Conservation (phyloP, 1,284 basidiomycete genomes). For the Pascua sp. region DNA sequence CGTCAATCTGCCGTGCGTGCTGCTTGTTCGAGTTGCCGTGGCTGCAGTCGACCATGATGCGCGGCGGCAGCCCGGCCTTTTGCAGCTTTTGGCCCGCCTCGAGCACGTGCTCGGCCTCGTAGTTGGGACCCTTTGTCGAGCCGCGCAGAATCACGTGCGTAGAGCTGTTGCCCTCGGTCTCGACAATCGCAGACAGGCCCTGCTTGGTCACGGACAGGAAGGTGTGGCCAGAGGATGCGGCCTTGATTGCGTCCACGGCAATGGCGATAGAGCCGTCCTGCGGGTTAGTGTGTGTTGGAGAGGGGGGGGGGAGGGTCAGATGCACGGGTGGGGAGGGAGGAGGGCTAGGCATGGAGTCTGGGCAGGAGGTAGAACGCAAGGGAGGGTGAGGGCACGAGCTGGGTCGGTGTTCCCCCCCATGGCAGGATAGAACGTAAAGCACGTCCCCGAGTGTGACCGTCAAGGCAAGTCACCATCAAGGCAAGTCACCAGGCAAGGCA, state of each 20-base stretch:
- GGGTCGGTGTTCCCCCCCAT: no score
- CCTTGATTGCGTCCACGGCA: conserved; percentile 86
- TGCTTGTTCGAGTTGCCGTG: conserved; percentile 65
- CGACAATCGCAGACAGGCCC: conserved; percentile 83
- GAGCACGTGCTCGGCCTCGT: conserved; percentile 69
- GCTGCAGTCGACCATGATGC: conserved; percentile 93
- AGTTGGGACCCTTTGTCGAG: conserved; percentile 81
- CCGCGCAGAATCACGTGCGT: conserved; percentile 80
- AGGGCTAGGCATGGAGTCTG: no score
- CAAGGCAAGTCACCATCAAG: no score
- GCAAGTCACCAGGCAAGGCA: no score
- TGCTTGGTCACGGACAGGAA: conserved; percentile 93
- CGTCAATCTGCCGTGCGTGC: conserved; percentile 57
- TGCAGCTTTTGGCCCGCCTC: conserved; percentile 70
- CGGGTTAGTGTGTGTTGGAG: conserved; percentile 6
- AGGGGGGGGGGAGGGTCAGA: neutral
- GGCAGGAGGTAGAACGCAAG: no score
- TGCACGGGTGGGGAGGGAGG: no score
- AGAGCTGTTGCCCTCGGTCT: conserved; percentile 61
- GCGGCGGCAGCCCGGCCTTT: conserved; percentile 74
- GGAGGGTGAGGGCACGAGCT: no score
- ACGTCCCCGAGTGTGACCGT: no score
- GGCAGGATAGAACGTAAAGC: no score
- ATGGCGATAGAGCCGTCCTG: conserved; percentile 66
- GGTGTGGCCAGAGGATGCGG: conserved; percentile 78